Evolutionary conservation across 495 filamentous ascomycete species (phyloP), one percentile per base, ranked within the genome.

Genomic region (Penicillium coffeae): DNA sequence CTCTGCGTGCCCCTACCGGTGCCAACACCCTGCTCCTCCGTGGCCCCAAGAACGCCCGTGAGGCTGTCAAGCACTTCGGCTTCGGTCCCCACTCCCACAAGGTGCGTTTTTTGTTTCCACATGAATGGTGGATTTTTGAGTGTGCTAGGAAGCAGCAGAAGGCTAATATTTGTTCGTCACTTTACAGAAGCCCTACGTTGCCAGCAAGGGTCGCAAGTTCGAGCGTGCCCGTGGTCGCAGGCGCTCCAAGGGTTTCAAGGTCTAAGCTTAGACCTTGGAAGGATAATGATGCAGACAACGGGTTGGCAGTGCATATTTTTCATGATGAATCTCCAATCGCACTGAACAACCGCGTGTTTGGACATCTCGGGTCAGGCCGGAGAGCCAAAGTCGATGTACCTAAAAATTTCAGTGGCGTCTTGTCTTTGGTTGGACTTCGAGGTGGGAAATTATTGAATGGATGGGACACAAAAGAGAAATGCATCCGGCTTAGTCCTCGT

Each of bases 181-280:
- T 27, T 20, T 38, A 44, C 55, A 89, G 90, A 95, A 95, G 81
- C 94, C 94, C 20, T 91, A 96, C 60, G 83, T 98, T 61, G 83
- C 86, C 72, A 93, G 88, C 81, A 98, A 98, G 85, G 94, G 94
- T 62, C 87, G 94, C 71, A 98, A 98, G 81, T 98, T 97, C 78
- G 93, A 98, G 84, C 79, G 82, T 46, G 93, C 92, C 66, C 91
- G 93, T 90, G 93, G 93, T 67, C 89, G 93, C 71, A 92, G 93
- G 80, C 79, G 89, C 70, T 96, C 90, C 58, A 77, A 84, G 55
- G 93, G 94, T 79, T 98, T 97, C 88, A 98, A 98, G 88, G 93
- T 98, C 68, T 98, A 92, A 69, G 30, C 16, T 37, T 37, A 32
- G n/a, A 53, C 40, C 39, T 51, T 38, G 49, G 50, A 45, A 52